phyloP scores from a whole-genome alignment of 140 eudicot genomes.

The Ambrosia hybrid region DNA sequence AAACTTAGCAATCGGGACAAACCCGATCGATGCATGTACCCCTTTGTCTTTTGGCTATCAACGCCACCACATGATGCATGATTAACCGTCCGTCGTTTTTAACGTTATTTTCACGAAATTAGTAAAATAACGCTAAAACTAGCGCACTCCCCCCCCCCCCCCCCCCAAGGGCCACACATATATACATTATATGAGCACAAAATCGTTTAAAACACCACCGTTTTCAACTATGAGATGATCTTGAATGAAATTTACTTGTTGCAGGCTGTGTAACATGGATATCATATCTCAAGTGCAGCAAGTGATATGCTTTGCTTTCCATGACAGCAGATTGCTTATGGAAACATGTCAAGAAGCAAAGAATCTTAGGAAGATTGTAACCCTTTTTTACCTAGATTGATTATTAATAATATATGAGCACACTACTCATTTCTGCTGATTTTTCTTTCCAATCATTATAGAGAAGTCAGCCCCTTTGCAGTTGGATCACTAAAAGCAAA shows the following conservation, averaged over 20 bases:
- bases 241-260: constrained; percentile 10
- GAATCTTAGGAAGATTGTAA: constrained; percentile 91
- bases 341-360: constrained; percentile 99
- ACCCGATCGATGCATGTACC: no score
- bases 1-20: no score
- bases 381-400: constrained; percentile 89
- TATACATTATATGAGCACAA: no score
- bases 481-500: constrained; percentile 8
- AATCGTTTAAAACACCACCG: neutral
- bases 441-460: constrained; percentile 33
- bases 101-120: no score
- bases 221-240: neutral
- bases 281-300: constrained; percentile 95
- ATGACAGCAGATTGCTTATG: constrained; percentile 93
- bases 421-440: constrained; percentile 37
- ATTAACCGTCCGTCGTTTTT: no score
- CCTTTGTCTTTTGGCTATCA: no score
- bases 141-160: no score
- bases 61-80: no score
- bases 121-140: no score
- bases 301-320: constrained; percentile 98
- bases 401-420: no score
- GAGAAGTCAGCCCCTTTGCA: constrained; percentile 43
- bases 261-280: constrained; percentile 99
- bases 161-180: no score